Conservation (phyloP, 2,329 filamentous ascomycete species). For the Ceratocystis eucalypticola region DNA sequence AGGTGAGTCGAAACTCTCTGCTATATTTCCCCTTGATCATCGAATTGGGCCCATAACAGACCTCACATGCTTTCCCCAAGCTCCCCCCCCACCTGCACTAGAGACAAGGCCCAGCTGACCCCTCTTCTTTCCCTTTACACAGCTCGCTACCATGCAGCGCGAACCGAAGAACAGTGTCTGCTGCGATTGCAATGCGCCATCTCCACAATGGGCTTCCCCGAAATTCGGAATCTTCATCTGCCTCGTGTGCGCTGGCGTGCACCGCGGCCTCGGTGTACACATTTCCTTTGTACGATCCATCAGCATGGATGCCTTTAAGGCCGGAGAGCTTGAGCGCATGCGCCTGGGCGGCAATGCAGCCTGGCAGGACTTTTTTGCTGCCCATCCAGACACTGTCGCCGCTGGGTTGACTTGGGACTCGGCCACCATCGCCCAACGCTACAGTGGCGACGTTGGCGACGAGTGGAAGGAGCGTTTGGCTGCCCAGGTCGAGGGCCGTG, state of each 20-base stretch:
- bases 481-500: slow-evolving; percentile 74
- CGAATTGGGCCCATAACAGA: background rate
- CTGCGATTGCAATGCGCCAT: slow-evolving; percentile 90
- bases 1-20: slow-evolving; percentile 42
- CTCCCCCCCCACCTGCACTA: background rate
- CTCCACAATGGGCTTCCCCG: slow-evolving; percentile 93
- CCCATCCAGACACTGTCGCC: slow-evolving; percentile 51
- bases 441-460: slow-evolving; percentile 78
- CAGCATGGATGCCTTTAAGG: slow-evolving; percentile 98
- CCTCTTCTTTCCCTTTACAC: slow-evolving; percentile 18
- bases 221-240: slow-evolving; percentile 99
- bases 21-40: background rate
- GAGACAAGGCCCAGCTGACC: background rate
- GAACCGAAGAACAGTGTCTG: slow-evolving; percentile 77
- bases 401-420: slow-evolving; percentile 65
- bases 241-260: slow-evolving; percentile 84
- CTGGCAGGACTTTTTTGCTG: slow-evolving; percentile 79
- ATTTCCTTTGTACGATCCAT: slow-evolving; percentile 97
- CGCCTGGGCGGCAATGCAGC: slow-evolving; percentile 76
- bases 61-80: background rate
- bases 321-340: slow-evolving; percentile 85
- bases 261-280: slow-evolving; percentile 89
- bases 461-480: slow-evolving; percentile 87
- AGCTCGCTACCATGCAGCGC: slow-evolving; percentile 88
- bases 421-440: slow-evolving; percentile 78